Conservation (phyloP, 2,329 filamentous ascomycete genomes). For the Aspergillus glaucus region DNA sequence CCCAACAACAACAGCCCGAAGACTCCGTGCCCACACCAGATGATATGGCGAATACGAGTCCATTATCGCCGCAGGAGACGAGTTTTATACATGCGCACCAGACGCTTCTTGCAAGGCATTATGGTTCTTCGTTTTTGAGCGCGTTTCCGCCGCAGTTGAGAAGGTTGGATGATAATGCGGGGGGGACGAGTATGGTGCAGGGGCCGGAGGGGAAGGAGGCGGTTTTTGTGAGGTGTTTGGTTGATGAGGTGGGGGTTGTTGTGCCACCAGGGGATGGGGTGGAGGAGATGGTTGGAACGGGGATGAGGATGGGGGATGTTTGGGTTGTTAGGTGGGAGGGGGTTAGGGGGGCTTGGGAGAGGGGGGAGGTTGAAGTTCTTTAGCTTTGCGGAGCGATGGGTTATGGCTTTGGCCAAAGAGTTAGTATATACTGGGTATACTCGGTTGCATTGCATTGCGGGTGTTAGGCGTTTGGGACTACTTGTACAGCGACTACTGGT, state of each 20-base stretch:
- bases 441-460: too few species aligned
- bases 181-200: conserved; percentile 89
- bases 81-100: conserved; percentile 82
- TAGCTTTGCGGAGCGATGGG: conserved; percentile 11
- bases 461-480: too few species aligned
- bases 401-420: too few species aligned
- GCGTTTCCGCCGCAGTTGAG: conserved; percentile 74
- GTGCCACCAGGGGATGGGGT: conserved; percentile 26
- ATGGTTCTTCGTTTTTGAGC: conserved; percentile 73
- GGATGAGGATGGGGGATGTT: conserved; percentile 54
- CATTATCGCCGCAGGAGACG: conserved; percentile 71
- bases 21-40: conserved; percentile 22
- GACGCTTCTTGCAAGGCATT: conserved; percentile 75
- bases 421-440: too few species aligned
- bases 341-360: conserved; percentile 50
- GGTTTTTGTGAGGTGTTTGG: conserved; percentile 67
- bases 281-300: conserved; percentile 27
- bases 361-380: conserved; percentile 40
- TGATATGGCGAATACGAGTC: conserved; percentile 19
- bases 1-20: conserved; percentile 17
- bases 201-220: conserved; percentile 73
- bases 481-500: too few species aligned
- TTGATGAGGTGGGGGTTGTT: conserved; percentile 42
- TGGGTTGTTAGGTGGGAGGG: conserved; percentile 69
- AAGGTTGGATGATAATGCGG: conserved; percentile 82